Conservation (phyloP, 2,329 filamentous ascomycete genomes). For the Chrysoporthe austroafricana region DNA sequence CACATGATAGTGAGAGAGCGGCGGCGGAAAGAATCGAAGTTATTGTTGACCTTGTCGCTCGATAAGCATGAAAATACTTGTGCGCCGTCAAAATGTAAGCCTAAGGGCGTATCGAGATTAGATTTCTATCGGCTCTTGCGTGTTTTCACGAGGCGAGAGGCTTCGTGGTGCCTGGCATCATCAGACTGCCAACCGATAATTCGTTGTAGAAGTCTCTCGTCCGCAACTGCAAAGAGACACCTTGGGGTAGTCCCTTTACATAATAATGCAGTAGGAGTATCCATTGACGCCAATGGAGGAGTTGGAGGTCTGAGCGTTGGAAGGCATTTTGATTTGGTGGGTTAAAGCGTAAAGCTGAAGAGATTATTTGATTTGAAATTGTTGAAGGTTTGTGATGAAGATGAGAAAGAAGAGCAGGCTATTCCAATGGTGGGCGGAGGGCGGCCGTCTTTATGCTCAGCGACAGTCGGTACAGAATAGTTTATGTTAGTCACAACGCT, state of each 20-base stretch:
- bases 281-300: conserved; percentile 35
- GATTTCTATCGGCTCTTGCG: neutral
- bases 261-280: conserved; percentile 39
- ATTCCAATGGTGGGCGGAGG: neutral
- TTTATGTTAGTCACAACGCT: neutral
- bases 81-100: conserved; percentile 11
- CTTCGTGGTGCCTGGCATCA: neutral
- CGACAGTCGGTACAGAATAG: neutral
- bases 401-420: conserved; percentile 29
- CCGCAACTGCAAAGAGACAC: conserved; percentile 21
- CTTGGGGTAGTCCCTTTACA: conserved; percentile 34
- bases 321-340: conserved; percentile 39
- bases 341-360: conserved; percentile 19
- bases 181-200: neutral
- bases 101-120: neutral
- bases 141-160: neutral
- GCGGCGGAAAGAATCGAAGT: neutral
- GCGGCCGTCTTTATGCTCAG: conserved; percentile 33
- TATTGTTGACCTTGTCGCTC: conserved; percentile 1
- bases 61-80: neutral
- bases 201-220: neutral
- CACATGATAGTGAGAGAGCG: conserved; percentile 7
- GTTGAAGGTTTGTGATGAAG: conserved; percentile 29
- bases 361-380: conserved; percentile 25
- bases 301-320: conserved; percentile 35